Evolutionary conservation across 495 filamentous ascomycete genomes (phyloP), one percentile per base, ranked within the genome.

Genomic region (Aspergillus carlsbadensis): DNA sequence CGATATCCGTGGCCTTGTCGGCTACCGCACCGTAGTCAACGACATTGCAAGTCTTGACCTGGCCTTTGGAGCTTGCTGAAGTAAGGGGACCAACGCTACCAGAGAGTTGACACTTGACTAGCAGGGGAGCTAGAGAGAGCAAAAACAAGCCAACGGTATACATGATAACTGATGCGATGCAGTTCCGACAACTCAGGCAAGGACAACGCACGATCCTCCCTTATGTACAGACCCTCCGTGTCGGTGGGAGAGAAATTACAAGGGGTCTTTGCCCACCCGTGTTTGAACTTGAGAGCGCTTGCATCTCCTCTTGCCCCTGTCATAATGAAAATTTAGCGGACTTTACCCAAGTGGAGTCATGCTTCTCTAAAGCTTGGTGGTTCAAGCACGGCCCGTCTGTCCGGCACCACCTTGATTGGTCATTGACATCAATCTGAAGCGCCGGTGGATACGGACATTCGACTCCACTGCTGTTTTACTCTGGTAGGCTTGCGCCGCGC

Each of bases 1-100:
- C 77, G 24, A 81, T 62, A 49, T 83, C 78, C 21, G 78, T 78
- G 5, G 68, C 64, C 39, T 74, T 72, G 40, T 77, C 75, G 1
- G 78, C 78, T 3, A 71, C 65, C 18, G 65, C 79, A 13, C 78
- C 80, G 54, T 82, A 81, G 52, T 82, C 62, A 36, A 80, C 69
- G 24, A 81, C 76, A 45, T 75, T 78, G 60, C 79, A 81, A 21
- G 68, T 66, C 35, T 75, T 76, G 21, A 59, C 59, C 51, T 50
- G 57, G 18, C 61, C 59, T 52, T 76, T 76, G 22, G 59, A 55
- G 4, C 62, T 53, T 45, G 57, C 62, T 26, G 67, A 65, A 18
- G 78, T 79, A 26, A 68, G 65, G 21, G 75, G 76, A 14, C 75
- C 78, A n/a, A 79, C 73, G 36, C 48, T 52, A 20, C 48, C 48